phyloP scores from a whole-genome alignment of 2,329 filamentous ascomycete genomes.

The Diaporthe vaccinii region DNA sequence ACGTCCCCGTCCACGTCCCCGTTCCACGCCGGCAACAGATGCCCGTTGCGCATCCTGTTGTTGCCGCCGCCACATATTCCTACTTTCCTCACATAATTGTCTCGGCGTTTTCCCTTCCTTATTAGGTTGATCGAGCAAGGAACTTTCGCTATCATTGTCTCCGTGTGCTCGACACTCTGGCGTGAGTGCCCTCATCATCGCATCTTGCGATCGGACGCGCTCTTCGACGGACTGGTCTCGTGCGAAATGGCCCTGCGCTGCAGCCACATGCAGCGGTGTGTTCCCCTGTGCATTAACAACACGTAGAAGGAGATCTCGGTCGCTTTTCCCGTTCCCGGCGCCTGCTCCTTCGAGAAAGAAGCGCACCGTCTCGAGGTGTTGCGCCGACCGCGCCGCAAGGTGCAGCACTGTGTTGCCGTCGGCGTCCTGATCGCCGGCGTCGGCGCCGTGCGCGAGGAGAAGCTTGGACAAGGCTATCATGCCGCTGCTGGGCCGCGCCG shows the following conservation, averaged over 20 bases:
- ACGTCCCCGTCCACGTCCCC: neutral
- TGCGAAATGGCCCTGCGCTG: too few relatives aligned
- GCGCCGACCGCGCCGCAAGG: slow-evolving; percentile 44
- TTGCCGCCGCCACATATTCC: neutral
- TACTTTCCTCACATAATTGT: neutral
- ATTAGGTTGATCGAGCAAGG: neutral
- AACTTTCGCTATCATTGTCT: neutral
- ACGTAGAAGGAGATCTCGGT: neutral
- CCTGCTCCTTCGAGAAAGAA: slow-evolving; percentile 42
- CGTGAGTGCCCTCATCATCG: slow-evolving; percentile 2
- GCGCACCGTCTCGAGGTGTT: slow-evolving; percentile 42
- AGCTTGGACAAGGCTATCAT: slow-evolving; percentile 49
- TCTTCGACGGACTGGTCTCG: neutral
- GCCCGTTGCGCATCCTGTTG: neutral
- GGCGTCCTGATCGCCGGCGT: slow-evolving; percentile 38
- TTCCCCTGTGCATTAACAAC: neutral
- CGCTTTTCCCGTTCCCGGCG: neutral
- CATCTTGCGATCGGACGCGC: neutral
- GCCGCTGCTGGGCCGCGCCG: slow-evolving; percentile 53
- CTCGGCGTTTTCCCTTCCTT: neutral
- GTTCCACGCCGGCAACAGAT: neutral
- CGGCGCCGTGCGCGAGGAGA: slow-evolving; percentile 43
- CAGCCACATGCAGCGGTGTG: neutral
- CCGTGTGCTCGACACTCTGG: neutral
- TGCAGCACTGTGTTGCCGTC: slow-evolving; percentile 46